Base-by-base conservation (phyloP, 2,329 filamentous ascomycete genomes). In the Neodidymelliopsis sp. region DNA sequence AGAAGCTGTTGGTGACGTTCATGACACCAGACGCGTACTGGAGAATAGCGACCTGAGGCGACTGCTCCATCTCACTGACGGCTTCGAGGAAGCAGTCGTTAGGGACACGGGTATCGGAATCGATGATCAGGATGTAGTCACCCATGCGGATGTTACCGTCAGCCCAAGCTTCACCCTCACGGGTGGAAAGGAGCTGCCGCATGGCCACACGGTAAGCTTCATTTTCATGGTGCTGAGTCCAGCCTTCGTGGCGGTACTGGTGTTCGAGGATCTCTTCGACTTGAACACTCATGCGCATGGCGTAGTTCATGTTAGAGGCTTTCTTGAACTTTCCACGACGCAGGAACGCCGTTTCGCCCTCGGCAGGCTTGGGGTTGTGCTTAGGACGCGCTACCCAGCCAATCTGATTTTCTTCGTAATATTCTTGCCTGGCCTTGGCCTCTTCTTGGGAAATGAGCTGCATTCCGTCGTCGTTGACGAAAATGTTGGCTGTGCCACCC, bases 91-190 rank as follows among this genome's bases (percentile, higher is more conserved):
- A 78, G 64, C 89, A 93, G 71, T 92, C 89, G 28, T 80, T 75
- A 1, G 89, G 89, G 7, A 72, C 66, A 46, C 67, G 66, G 10
- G 62, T 65, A 23, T 67, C 65, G 2, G 65, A 66, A 30, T 72
- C 68, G n/a, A 71, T 88, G 51, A 92, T 76, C 23, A 89, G 77
- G 51, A 92, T 90, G 71, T 91, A 92, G 73, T 95, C 90, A 46
- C 91, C 91, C 16, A 95, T 79, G 40, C 90, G 89, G 60, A 96
- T 87, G 71, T 94, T 91, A 54, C 90, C 91, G 66, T 91, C 89
- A 13, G 90, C 90, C 88, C 87, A 72, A 7, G 62, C 89, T 20
- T 88, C 88, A 20, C 86, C 83, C 13, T 85, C 84, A 47, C 89
- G 69, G 33, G 74, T 83, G 35, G 85, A 81, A 27, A 92, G 79